phyloP scores from a whole-genome alignment of 495 filamentous ascomycete genomes.

The Xylaria venustula region DNA sequence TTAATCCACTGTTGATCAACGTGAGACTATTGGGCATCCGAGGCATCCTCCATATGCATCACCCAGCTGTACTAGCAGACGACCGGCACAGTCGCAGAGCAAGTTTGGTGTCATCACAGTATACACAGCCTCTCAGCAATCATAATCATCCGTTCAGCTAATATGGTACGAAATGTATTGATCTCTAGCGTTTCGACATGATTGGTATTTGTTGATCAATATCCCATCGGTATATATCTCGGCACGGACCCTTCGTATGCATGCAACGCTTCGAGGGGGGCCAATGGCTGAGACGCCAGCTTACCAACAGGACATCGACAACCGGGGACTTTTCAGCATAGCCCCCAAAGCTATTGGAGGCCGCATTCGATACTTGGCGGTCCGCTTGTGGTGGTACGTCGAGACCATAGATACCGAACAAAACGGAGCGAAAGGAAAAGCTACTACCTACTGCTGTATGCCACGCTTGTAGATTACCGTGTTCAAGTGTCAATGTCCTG shows the following conservation, averaged over 20 bases:
- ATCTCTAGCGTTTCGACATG: not conserved
- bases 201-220: not conserved
- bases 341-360: not conserved
- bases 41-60: no score
- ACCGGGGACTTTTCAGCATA: not conserved
- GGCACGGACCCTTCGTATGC: not conserved
- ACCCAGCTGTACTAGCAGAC: not conserved
- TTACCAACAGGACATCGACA: no score
- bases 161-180: not conserved
- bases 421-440: not conserved
- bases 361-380: not conserved
- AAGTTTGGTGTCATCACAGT: no score
- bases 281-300: not conserved
- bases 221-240: not conserved
- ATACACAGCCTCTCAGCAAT: no score
- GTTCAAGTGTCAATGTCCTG: no score
- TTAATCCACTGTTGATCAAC: no score
- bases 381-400: not conserved
- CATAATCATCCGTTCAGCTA: not conserved
- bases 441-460: no score
- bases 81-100: no score
- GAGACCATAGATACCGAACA: no score
- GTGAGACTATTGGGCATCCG: no score
- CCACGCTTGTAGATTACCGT: no score
- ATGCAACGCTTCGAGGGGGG: not conserved